These are phyloP conservation scores for Paracamarosporium sp. DNA, from an alignment of 2,329 filamentous ascomycete genomes.

Conservation along the genomic window DNA sequence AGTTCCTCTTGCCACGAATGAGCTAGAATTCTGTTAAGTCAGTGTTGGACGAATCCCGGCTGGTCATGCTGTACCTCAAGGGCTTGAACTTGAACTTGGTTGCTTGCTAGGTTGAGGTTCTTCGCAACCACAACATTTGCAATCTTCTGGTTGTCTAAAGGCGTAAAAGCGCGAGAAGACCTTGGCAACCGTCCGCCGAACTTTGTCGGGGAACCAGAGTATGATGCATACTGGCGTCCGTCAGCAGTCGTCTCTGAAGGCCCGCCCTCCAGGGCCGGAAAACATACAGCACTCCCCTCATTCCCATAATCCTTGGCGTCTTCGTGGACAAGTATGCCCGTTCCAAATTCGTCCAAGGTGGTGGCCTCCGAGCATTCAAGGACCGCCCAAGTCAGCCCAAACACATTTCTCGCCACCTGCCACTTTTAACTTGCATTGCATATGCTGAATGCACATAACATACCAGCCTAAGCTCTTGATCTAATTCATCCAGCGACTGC, in stretches of 20 bases:
- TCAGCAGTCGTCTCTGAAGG: constrained; percentile 11
- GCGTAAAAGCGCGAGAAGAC: constrained; percentile 37
- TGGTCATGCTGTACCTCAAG: constrained; percentile 56
- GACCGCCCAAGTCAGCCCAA: constrained; percentile 73
- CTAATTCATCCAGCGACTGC: constrained; percentile 69
- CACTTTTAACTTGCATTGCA: constrained; percentile 17
- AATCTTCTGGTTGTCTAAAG: constrained; percentile 63
- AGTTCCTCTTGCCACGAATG: constrained; percentile 78
- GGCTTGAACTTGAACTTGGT: constrained; percentile 81
- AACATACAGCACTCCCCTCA: constrained; percentile 21
- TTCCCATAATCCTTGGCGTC: constrained; percentile 28
- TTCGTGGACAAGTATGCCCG: constrained; percentile 66
- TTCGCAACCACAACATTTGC: constrained; percentile 84
- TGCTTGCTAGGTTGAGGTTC: constrained; percentile 76
- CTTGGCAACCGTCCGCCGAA: constrained; percentile 38
- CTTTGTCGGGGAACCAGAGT: constrained; percentile 23
- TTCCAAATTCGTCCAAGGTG: constrained; percentile 81
- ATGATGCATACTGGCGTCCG: constrained; percentile 19
- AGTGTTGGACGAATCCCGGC: constrained; percentile 4
- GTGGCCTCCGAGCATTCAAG: constrained; percentile 76
- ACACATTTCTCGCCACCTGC: constrained; percentile 72
- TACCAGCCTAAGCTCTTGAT: constrained; percentile 76
- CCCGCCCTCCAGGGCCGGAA: neutral
- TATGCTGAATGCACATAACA: constrained; percentile 9
- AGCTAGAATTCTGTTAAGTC: constrained; percentile 63